Evolutionary conservation across 345 rosid genomes (phyloP), one percentile per base, ranked within the genome.

Genomic region (Citrus maxima): DNA sequence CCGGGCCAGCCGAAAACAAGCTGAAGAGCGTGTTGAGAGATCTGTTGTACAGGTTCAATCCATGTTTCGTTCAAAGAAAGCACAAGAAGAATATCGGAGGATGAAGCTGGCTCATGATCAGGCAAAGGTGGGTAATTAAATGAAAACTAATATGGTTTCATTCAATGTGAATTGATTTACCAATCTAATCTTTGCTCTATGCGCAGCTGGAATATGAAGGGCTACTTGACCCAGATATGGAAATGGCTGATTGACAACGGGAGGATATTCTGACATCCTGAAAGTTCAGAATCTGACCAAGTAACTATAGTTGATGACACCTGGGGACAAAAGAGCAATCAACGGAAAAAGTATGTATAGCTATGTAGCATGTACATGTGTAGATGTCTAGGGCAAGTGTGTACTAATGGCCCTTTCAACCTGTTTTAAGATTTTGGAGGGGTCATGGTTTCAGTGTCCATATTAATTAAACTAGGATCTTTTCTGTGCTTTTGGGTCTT

Each of bases 31-130:
- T 71, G 86, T 91, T 0, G 98, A 89, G 89, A 93, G 89, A 80
- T 88, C 98, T 16, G 98, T 93, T 42, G 86, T 90, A n/a, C 82
- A 87, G 27, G 98, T 96, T 42, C 98, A 96, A 81, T 87, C 98
- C 69, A 90, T 96, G 98, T 94, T 96, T 81, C 93, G 98, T 56
- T 96, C 99, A 72, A 96, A 87, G 95, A 87, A 93, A 80, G 98
- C 99, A 70, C 99, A 94, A 81, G 82, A 88, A 62, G 97, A 96
- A 61, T 96, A 96, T 82, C 83, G 89, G 62, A 90, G 93, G 85
- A 94, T 94, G 97, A 96, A 93, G 88, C 60, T 93, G 74, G 82
- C 87, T 42, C 89, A 85, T 79, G 82, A 78, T 72, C 81, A 87
- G 84, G 95, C 98, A 74, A 82, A 77, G 94, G 99, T 96, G 72